Base-by-base conservation (phyloP, 345 rosid species). In the Citrus maxima region DNA sequence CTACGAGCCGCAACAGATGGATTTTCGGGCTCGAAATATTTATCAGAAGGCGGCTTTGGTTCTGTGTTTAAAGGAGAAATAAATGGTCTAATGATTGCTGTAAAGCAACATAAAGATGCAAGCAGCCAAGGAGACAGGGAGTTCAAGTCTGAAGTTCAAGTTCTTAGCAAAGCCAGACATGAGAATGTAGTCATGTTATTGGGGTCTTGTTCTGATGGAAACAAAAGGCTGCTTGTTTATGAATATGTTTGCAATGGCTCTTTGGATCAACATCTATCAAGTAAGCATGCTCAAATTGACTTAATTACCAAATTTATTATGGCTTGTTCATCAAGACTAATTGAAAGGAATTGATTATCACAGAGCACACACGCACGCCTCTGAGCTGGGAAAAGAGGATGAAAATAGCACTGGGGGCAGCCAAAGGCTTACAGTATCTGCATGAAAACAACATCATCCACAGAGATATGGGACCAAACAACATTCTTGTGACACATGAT, bases 21-120 rank as follows among this genome's bases (percentile, higher is more conserved):
- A 40, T 91, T 91, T 85, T 27, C 80, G 10, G 58, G 1, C 0
- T 78, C 56, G 62, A 89, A 90, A 61, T 91, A 81, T 82, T 72
- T 91, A 18, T 88, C 92, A 3, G 90, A 89, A 85, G 93, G 93
- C 5, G 95, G 91, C n/a, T 91, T 88, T 67, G 93, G 95, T 27
- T 85, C 85, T 28, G 95, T 89, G 32, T 88, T 38, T 61, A 84
- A 32, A 81, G 95, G 95, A 69, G 82, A 87, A 28, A 65, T 87
- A 19, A 78, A 86, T 65, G 88, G 87, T 62, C 21, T 84, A 67
- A 85, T 80, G 72, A 79, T 91, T 72, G 95, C 95, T 1, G 90
- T 91, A 34, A 91, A 91, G 85, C 89, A 86, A 76, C 88, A 89
- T 55, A 89, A 89, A 72, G 71, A 71, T 64, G 86, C 83, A 24